phyloP scores from a whole-genome alignment of 202 grass and related monocot species.

The Saccharum hybrid region DNA sequence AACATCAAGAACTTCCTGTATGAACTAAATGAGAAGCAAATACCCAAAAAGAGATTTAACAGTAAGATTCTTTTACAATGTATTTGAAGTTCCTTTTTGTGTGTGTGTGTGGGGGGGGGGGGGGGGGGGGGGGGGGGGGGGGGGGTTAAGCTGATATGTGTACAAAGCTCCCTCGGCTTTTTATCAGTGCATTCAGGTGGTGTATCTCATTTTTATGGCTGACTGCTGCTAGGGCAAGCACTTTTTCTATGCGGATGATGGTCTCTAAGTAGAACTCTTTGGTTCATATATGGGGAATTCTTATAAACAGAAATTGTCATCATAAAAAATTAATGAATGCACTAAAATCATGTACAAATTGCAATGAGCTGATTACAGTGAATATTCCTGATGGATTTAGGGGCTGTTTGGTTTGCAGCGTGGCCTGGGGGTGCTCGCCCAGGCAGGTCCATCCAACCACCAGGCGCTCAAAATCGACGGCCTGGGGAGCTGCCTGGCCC shows the following conservation, averaged over 20 bases:
- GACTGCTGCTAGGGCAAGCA: not conserved
- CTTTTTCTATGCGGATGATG: not conserved
- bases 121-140: not conserved
- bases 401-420: no score
- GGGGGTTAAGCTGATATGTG: not conserved
- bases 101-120: not conserved
- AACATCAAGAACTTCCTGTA: slow-evolving; percentile 92
- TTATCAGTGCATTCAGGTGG: not conserved
- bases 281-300: not conserved
- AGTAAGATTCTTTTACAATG: slow-evolving; percentile 62
- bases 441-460: no score
- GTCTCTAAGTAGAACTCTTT: not conserved
- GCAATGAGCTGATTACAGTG: not conserved
- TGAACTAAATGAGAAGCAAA: slow-evolving; percentile 71
- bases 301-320: not conserved
- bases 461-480: no score
- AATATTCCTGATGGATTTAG: not conserved
- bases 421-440: no score
- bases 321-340: not conserved
- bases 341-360: not conserved
- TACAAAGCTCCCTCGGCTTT: not conserved
- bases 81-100: slow-evolving; percentile 16
- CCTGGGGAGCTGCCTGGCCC: no score
- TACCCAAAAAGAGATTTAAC: slow-evolving; percentile 94
- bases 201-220: not conserved